A percentile compares a stretch with the other conserved stretches of the same genome.
phyloP scores from a whole-genome alignment of 2,329 filamentous ascomycete species.

The Xylariales sp. region DNA sequence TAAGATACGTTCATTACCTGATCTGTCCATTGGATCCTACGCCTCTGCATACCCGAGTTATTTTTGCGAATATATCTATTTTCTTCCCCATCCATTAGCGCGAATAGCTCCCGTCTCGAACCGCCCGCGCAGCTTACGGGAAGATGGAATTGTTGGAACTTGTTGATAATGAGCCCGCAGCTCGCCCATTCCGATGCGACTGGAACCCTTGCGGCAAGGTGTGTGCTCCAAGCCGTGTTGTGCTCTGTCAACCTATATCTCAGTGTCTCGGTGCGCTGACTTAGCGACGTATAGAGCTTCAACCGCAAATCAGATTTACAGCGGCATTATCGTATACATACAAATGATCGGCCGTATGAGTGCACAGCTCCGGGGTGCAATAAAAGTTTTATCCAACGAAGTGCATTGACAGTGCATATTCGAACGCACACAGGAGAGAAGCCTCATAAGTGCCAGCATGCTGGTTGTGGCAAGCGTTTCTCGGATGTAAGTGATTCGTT shows the following conservation, averaged over 20 bases:
- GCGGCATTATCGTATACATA: conserved; percentile 77
- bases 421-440: conserved; percentile 79
- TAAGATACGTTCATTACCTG: conserved; percentile 42
- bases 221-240: neutral
- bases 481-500: conserved; percentile 67
- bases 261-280: conserved; percentile 16
- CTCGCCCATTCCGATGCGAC: conserved; percentile 72
- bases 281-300: conserved; percentile 66
- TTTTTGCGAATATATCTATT: conserved; percentile 47
- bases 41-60: conserved; percentile 34
- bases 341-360: conserved; percentile 75
- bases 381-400: conserved; percentile 78
- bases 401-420: conserved; percentile 76
- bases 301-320: conserved; percentile 78
- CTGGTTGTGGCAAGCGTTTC: conserved; percentile 75
- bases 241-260: neutral
- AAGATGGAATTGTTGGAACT: conserved; percentile 73
- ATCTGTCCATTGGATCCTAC: conserved; percentile 38
- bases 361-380: conserved; percentile 71
- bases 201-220: conserved; percentile 55
- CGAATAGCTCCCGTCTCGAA: conserved; percentile 31
- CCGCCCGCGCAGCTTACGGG: conserved; percentile 39
- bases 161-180: conserved; percentile 71
- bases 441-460: conserved; percentile 74
- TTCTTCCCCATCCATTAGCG: conserved; percentile 18